Conservation (phyloP, 768 basidiomycete species). For the Mycena amicta region DNA sequence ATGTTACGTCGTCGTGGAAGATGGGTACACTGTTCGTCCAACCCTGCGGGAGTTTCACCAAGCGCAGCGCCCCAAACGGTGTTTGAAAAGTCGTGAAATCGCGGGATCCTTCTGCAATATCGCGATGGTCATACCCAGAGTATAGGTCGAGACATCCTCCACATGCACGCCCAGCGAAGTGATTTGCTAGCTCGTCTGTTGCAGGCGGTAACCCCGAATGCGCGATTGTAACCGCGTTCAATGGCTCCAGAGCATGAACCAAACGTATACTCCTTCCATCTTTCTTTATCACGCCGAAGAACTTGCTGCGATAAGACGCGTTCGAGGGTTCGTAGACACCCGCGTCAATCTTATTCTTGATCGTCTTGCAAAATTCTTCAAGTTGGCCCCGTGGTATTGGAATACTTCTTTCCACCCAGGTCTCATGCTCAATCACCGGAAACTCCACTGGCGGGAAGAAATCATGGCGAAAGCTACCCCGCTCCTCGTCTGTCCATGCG, state of each 20-base stretch:
- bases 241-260: constrained; percentile 23
- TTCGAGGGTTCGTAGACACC: constrained; percentile 14
- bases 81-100: constrained; percentile 35
- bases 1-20: constrained; percentile 32
- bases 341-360: constrained; percentile 20
- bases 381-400: constrained; percentile 21
- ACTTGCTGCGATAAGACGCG: constrained; percentile 30
- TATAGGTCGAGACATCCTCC: constrained; percentile 27
- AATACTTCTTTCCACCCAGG: constrained; percentile 25
- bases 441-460: constrained; percentile 9
- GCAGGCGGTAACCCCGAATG: constrained; percentile 18
- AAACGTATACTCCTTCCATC: not conserved
- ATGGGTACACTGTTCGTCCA: constrained; percentile 34
- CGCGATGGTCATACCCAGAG: constrained; percentile 29
- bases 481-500: constrained; percentile 3
- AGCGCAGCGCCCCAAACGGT: constrained; percentile 22
- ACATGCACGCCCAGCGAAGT: constrained; percentile 19
- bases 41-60: constrained; percentile 32
- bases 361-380: constrained; percentile 15
- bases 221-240: constrained; percentile 19
- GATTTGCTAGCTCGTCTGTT: constrained; percentile 15
- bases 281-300: constrained; percentile 32
- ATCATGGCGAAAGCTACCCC: constrained; percentile 3
- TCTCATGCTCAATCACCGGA: constrained; percentile 27
- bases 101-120: constrained; percentile 24